These are phyloP conservation scores for Diutina rugosa DNA, from an alignment of 1,139 yeast genomes.

Conservation along the genomic window DNA sequence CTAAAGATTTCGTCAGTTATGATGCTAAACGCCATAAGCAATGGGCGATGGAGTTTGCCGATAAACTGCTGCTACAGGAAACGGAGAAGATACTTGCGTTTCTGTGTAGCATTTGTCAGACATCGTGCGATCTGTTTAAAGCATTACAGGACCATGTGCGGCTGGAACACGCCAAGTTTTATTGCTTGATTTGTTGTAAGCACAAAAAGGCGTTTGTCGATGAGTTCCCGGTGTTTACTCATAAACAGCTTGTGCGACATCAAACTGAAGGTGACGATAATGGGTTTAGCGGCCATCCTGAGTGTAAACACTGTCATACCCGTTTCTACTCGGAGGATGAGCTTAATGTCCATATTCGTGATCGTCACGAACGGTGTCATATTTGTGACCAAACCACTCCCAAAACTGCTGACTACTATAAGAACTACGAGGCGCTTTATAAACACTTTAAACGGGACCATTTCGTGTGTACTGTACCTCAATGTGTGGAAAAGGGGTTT, in stretches of 20 bases:
- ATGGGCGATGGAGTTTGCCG: conserved; percentile 39
- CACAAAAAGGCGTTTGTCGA: conserved; percentile 66
- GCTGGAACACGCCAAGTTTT: conserved; percentile 42
- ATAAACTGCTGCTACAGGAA: conserved; percentile 27
- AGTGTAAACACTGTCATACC: conserved; percentile 67
- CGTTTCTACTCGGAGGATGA: conserved; percentile 88
- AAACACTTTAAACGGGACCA: conserved; percentile 66
- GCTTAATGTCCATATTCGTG: conserved; percentile 68
- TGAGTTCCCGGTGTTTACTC: conserved; percentile 54
- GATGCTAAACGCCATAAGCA: conserved; percentile 28
- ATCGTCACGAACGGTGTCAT: conserved; percentile 78
- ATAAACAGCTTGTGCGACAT: conserved; percentile 56
- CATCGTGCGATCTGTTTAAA: conserved; percentile 34
- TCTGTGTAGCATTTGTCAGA: conserved; percentile 45
- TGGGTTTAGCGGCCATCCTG: conserved; percentile 86
- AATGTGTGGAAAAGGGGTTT: conserved; percentile 82
- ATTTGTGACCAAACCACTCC: conserved; percentile 70
- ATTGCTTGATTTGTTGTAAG: conserved; percentile 66
- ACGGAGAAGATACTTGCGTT: conserved; percentile 28
- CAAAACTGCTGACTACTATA: conserved; percentile 62
- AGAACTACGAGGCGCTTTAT: conserved; percentile 60
- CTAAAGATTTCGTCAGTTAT: conserved; percentile 21
- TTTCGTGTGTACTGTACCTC: conserved; percentile 64
- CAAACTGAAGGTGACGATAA: conserved; percentile 50
- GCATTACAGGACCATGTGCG: conserved; percentile 55